Evolutionary conservation across 306 rosid genomes (phyloP), one percentile per base, ranked within the genome.

Genomic region (Heteromeles arbutifolia): DNA sequence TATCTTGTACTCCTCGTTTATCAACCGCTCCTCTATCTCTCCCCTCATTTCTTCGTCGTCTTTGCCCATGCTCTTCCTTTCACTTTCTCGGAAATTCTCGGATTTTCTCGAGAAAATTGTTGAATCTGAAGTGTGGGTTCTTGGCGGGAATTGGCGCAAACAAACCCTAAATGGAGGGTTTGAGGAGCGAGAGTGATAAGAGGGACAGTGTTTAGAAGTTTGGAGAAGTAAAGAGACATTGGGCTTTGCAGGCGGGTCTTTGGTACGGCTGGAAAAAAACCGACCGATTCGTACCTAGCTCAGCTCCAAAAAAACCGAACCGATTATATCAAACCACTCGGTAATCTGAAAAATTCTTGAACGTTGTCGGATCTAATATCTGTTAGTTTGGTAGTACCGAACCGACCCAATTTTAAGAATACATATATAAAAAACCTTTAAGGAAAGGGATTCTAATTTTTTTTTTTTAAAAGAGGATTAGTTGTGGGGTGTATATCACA

Each of bases 21-120:
- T 90, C 54, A 92, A 79, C 41, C 99, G 82, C 86, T 96, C 99
- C 82, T 96, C 97, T 25, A 90, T 96, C 82, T 92, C 98, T 6
- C 99, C 98, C 67, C 99, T 82, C 98, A 96, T 90, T 83, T 90
- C 99, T 58, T 92, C 97, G 28, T 96, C 99, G 77, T 92, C 99
- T 76, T 90, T 92, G 50, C 97, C 98, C 98, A 96, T 95, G 39
- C 32, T 48, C 13, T 25, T 73, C 56, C 45, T 41, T 52, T 67
- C 82, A 65, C 67, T 78, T 66, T 70, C 76, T 34, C 71, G 10
- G 48, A 12, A 8, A 29, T 71, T 74, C 56, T 74, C 58, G 63
- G 17, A 28, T 37, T 67, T 77, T 70, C 18, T 31, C 25, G 28
- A 65, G 28, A 65, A 48, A 48, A 34, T 19, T 19, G 25, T 31